Evolutionary conservation across 129 eudicot genomes (phyloP), one percentile per base, ranked within the genome.

Genomic region (Scalesia atractyloides): DNA sequence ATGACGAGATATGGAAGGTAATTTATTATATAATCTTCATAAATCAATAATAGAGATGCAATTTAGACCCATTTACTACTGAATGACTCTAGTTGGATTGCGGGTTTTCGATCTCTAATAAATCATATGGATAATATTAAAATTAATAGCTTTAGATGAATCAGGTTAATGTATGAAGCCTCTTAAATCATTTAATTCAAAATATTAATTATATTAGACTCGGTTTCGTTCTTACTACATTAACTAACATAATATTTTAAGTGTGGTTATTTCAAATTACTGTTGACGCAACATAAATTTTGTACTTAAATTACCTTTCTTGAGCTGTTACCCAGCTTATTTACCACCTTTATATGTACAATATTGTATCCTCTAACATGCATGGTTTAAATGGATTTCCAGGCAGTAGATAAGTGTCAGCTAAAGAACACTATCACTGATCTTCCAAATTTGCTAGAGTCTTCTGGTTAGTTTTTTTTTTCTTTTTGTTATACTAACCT

Each of bases 331-430:
- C 19, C 10, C 22, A 51, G 5, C 10, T 9, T 24, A 17, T 3
- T 17, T 51, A 22, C 17, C 37, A 48, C 11, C 36, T 52, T n/a
- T 36, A 14, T 16, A 16, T 30, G 68, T 41, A 24, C 9, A 24
- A 64, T 36, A 1, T 16, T 17, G 8, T 18, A 33, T n/a, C 6
- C 6, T 36, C 4, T 36, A 36, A 34, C 18, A 6, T 61, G 26
- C 39, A 15, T 52, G 44, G 15, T 73, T 48, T 14, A 14, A 73
- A 47, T n/a, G 44, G 47, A 62, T 49, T 26, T 63, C 3, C 72
- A 90, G 91, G 91, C 89, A 44, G 63, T 90, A 19, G 91, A 87
- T 73, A 90, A 87, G 76, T 87, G 96, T 63, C 96, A 90, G 68
- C 92, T 90, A 13, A 85, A 87, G 78, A 80, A 69, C 54, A 85